Evolutionary conservation across 228 moss, liverwort and hornwort species (phyloP), one percentile per base, ranked within the genome.

Genomic region (Sphagnum magellanicum): DNA sequence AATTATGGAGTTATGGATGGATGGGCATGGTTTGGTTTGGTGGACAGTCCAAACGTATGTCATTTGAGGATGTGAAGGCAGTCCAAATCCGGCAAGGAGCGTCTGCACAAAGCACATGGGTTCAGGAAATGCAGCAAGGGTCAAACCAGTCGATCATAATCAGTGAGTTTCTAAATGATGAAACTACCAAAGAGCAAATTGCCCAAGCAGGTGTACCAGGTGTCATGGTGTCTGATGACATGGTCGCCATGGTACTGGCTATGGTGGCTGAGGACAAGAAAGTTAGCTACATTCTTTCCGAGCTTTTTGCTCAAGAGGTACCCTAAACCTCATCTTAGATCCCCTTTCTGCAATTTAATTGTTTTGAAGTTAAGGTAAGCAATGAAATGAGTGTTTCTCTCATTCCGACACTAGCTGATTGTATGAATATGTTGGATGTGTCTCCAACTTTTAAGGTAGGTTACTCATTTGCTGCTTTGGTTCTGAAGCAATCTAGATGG

Each of bases 231-330:
- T 89, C 88, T 4, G 91, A 94, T 70, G 89, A 89, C 77, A 86
- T 91, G 68, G 89, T 94, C 64, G 89, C 89, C 74, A 94, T 89
- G 91, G 81, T 82, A 6, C 64, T 94, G 71, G 94, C 89, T 13
- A 91, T 94, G 88, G 88, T 94, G 50, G 89, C 89, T 51, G 89
- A 91, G 72, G 91, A 94, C 76, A 91, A 86, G 75, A 82, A 84
- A 69, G 89, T 91, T 68, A 83, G 84, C 70, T 76, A 88, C 4
- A 84, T 94, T 62, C 80, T 91, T 4, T 91, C 91, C 4, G 91
- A 94, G 66, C 88, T 94, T 48, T 94, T 91, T 53, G 94, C 89
- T 0, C 89, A 94, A 72, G 88, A 94, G 78, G 85, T 85, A 50
- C 61, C 62, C 3, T 51, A 8, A 55, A 8, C 55, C 12, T 55